Base-by-base conservation (phyloP, 2,329 filamentous ascomycete genomes). In the Furcasterigmium sp. region DNA sequence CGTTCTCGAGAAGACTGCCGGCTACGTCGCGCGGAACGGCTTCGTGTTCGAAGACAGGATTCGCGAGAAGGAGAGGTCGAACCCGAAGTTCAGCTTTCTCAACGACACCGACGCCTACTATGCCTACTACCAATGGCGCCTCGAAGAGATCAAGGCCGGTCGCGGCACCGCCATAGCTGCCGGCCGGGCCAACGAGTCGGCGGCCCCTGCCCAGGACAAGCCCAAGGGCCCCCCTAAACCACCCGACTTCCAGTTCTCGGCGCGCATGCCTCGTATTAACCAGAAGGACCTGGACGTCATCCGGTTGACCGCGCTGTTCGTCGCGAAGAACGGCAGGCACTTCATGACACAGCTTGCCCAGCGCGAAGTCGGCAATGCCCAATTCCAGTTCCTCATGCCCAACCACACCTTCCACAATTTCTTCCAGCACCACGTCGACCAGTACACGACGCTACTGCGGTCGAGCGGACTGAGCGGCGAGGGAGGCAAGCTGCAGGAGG, bases 361-460 rank as follows among this genome's bases (percentile, higher is more conserved):
- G 67, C 82, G 88, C 52, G 91, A 98, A 69, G 78, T 86, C 15
- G 80, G 85, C 57, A 97, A 96, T 64, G 90, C 84, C 53, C 91
- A 98, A 61, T 98, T 97, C 63, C 90, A 96, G 65, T 98, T 98
- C 59, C 74, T 98, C 42, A 84, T 91, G 42, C 89, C 91, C 14
- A 94, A 95, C 57, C 93, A 98, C 70, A 95, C 88, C 57, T 84
- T 96, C 50, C 90, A 97, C 70, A 91, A 91, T 62, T 97, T 93
- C 70, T 97, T 96, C 65, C 87, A 89, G 54, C 82, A 91, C 51
- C 76, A 95, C 46, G 83, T 96, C 47, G 91, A 97, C 53, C 93
- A 98, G 61, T 97, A 97, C 64, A 86, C 85, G n/a, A 75, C 84
- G 41, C 69, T 96, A 23, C 60, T 95, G 44, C 79, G 81, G 43